A percentile compares a stretch with the other conserved stretches of the same genome.
These are phyloP conservation scores for Escovopsis sp. DNA, from an alignment of 2,329 filamentous ascomycete genomes.

Conservation along the genomic window DNA sequence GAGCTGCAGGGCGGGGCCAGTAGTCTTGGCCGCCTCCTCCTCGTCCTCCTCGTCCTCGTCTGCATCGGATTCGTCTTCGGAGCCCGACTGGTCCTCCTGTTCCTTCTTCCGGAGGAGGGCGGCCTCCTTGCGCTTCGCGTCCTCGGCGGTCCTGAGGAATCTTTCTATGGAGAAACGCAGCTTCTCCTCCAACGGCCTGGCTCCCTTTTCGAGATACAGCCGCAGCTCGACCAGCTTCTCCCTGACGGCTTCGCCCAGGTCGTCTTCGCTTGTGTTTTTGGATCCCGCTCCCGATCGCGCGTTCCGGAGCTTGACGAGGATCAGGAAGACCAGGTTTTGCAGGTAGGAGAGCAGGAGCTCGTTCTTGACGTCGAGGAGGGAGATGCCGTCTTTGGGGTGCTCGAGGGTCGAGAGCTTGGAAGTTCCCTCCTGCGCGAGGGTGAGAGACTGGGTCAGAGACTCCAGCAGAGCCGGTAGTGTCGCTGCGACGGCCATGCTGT, in stretches of 20 bases:
- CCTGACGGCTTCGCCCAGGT: slow-evolving; percentile 52
- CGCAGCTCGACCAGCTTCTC: slow-evolving; percentile 81
- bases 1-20: slow-evolving; percentile 4
- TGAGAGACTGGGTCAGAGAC: slow-evolving; percentile 42
- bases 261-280: slow-evolving; percentile 21
- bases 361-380: slow-evolving; percentile 88
- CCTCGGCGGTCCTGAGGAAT: slow-evolving; percentile 74
- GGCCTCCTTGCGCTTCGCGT: slow-evolving; percentile 39
- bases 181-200: slow-evolving; percentile 76
- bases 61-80: slow-evolving; percentile 18
- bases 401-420: slow-evolving; percentile 48
- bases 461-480: slow-evolving; percentile 36
- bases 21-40: not conserved
- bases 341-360: slow-evolving; percentile 94
- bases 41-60: slow-evolving; percentile 22
- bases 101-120: slow-evolving; percentile 17
- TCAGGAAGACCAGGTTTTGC: slow-evolving; percentile 81
- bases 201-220: slow-evolving; percentile 86
- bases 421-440: slow-evolving; percentile 51
- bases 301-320: slow-evolving; percentile 65
- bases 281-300: slow-evolving; percentile 13
- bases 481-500: slow-evolving; percentile 32
- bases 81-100: slow-evolving; percentile 11
- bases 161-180: slow-evolving; percentile 95
- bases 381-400: slow-evolving; percentile 76